These are phyloP conservation scores for Capronia epimyces DNA, from an alignment of 2,329 filamentous ascomycete species.

Conservation along the genomic window DNA sequence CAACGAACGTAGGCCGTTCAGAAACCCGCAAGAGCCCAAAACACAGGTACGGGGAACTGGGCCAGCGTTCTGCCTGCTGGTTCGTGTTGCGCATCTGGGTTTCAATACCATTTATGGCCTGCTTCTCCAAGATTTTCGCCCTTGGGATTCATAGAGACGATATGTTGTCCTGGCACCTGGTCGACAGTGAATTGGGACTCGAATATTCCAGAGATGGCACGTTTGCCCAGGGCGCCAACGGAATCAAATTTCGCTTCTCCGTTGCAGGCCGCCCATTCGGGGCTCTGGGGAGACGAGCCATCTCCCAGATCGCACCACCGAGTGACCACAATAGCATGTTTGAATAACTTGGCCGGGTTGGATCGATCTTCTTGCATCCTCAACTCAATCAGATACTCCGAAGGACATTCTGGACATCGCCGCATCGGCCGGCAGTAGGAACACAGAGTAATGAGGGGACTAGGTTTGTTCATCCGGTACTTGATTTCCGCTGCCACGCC, in stretches of 20 bases:
- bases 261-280: conserved; percentile 54
- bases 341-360: conserved; percentile 47
- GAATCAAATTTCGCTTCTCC: conserved; percentile 49
- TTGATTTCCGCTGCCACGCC: conserved; percentile 37
- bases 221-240: conserved; percentile 48
- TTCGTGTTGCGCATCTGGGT: background rate
- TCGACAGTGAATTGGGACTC: conserved; percentile 52
- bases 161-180: conserved; percentile 52
- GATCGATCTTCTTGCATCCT: conserved; percentile 53
- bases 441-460: conserved; percentile 49
- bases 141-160: conserved; percentile 55
- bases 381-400: conserved; percentile 58
- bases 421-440: conserved; percentile 54
- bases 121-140: conserved; percentile 51
- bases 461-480: conserved; percentile 32
- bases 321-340: conserved; percentile 56
- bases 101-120: conserved; percentile 55
- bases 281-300: conserved; percentile 46
- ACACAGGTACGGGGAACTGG: too few relatives aligned
- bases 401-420: conserved; percentile 57
- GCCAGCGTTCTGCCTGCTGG: too few relatives aligned
- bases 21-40: too few relatives aligned
- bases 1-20: too few relatives aligned
- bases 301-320: conserved; percentile 59
- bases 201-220: conserved; percentile 56